These are phyloP conservation scores for Phialemonium atrogriseum DNA, from an alignment of 2,329 filamentous ascomycete species.

Conservation along the genomic window DNA sequence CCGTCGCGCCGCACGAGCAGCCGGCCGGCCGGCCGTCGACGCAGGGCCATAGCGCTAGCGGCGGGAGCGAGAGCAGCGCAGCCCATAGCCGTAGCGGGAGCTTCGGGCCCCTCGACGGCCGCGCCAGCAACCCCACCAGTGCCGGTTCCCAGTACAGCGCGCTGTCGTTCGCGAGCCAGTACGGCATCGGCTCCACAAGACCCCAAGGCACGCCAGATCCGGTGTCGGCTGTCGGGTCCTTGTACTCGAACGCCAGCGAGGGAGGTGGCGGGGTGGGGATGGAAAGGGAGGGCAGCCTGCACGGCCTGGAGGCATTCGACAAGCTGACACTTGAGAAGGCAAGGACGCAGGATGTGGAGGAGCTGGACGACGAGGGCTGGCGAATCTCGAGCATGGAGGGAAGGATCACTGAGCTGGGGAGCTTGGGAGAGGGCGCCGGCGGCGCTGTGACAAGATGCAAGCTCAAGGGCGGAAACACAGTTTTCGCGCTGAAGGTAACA, in stretches of 20 bases:
- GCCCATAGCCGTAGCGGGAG: conserved; percentile 77
- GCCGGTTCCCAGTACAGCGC: conserved; percentile 83
- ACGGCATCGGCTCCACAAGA: conserved; percentile 57
- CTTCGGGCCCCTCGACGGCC: conserved; percentile 68
- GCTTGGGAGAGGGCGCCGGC: conserved; percentile 87
- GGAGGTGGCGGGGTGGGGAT: conserved; percentile 55
- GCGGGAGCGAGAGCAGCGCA: conserved; percentile 70
- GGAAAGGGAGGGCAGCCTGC: conserved; percentile 76
- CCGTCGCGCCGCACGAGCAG: conserved; percentile 62
- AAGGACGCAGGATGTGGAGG: conserved; percentile 80
- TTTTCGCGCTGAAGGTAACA: conserved; percentile 89
- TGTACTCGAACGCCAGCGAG: conserved; percentile 75
- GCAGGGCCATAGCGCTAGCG: conserved; percentile 59
- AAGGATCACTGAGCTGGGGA: conserved; percentile 80
- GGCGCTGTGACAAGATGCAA: conserved; percentile 89
- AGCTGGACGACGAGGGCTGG: conserved; percentile 93
- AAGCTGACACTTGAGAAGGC: conserved; percentile 76
- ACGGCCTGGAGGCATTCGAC: conserved; percentile 69
- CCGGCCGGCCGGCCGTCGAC: conserved; percentile 40
- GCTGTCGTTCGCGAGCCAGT: conserved; percentile 69
- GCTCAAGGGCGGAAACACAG: conserved; percentile 82
- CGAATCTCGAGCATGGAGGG: conserved; percentile 83
- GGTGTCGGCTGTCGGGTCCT: conserved; percentile 76
- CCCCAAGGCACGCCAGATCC: conserved; percentile 70
- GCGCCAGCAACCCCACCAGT: conserved; percentile 72